Percentiles rank a stretch among this genome's conserved stretches.
These are phyloP conservation scores for Microsporum canis DNA, from an alignment of 2,329 filamentous ascomycete species.

Conservation along the genomic window DNA sequence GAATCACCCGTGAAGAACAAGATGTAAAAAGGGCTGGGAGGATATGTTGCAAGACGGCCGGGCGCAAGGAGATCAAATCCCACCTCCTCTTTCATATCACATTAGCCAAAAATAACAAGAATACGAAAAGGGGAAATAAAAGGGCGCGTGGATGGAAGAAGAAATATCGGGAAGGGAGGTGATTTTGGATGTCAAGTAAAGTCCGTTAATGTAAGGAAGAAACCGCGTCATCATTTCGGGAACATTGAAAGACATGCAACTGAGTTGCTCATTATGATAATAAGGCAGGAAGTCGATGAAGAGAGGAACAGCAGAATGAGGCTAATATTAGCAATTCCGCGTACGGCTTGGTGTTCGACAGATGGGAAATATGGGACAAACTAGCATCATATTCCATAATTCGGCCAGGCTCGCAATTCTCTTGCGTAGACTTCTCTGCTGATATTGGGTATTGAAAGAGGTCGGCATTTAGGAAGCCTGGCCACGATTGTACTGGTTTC, in stretches of 20 bases:
- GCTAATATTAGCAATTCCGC: neutral
- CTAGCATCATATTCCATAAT: neutral
- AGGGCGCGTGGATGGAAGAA: neutral
- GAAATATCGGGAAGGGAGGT: no score
- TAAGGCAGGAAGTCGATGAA: neutral
- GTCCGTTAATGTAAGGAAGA: neutral
- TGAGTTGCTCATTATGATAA: neutral
- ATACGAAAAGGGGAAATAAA: slow-evolving; percentile 5
- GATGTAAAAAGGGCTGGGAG: neutral
- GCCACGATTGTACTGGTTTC: slow-evolving; percentile 17
- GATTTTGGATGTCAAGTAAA: neutral
- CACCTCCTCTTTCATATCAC: neutral
- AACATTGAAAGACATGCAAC: neutral
- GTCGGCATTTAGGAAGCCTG: slow-evolving; percentile 7
- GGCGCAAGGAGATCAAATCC: neutral
- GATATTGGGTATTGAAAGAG: neutral
- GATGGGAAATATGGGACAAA: neutral
- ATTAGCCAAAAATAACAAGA: slow-evolving; percentile 6
- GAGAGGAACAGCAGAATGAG: neutral
- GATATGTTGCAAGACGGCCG: slow-evolving; percentile 1
- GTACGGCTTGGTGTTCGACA: neutral
- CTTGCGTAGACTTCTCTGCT: neutral
- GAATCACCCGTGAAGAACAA: neutral
- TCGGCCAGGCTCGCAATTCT: neutral
- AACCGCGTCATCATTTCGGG: neutral